These are phyloP conservation scores for Blastobotrys attinorum DNA, from an alignment of 805 yeast species.

Conservation along the genomic window DNA sequence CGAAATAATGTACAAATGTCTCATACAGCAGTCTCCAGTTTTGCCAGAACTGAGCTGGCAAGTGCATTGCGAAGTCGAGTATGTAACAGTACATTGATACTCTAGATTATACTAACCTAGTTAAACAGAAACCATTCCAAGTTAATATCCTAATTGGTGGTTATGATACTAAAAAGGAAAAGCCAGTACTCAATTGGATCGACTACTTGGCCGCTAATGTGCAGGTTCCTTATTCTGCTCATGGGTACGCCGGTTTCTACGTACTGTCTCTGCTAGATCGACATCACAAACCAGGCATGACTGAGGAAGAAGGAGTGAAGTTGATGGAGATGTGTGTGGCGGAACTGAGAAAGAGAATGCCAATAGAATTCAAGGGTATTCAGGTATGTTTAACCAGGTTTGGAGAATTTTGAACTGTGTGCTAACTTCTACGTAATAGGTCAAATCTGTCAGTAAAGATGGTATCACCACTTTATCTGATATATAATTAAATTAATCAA, in stretches of 20 bases:
- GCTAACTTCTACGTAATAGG: too few species aligned
- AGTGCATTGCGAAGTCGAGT: conserved; percentile 74
- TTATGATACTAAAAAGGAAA: conserved; percentile 48
- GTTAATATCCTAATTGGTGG: conserved; percentile 90
- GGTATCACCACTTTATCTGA: conserved; percentile 33
- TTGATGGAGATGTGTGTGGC: conserved; percentile 64
- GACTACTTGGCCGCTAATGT: conserved; percentile 92
- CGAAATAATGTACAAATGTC: conserved; percentile 76
- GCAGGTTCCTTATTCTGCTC: conserved; percentile 92
- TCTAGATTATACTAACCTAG: conserved; percentile 16
- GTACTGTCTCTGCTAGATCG: conserved; percentile 84
- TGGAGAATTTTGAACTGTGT: too few species aligned
- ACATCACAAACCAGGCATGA: conserved; percentile 74
- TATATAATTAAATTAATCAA: conserved; percentile 1
- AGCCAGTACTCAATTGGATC: conserved; percentile 74
- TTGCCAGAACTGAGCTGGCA: conserved; percentile 82
- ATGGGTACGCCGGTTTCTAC: conserved; percentile 97
- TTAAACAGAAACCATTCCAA: conserved; percentile 70
- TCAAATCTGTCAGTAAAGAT: conserved; percentile 58
- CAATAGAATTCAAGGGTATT: conserved; percentile 89
- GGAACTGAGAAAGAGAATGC: conserved; percentile 80
- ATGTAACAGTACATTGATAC: conserved; percentile 15
- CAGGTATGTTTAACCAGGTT: too few species aligned
- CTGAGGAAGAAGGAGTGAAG: conserved; percentile 67
- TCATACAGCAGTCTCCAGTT: conserved; percentile 81